These are phyloP conservation scores for Tetrahymena malaccensis DNA, from an alignment of 73 alveolate genomes.

Conservation along the genomic window DNA sequence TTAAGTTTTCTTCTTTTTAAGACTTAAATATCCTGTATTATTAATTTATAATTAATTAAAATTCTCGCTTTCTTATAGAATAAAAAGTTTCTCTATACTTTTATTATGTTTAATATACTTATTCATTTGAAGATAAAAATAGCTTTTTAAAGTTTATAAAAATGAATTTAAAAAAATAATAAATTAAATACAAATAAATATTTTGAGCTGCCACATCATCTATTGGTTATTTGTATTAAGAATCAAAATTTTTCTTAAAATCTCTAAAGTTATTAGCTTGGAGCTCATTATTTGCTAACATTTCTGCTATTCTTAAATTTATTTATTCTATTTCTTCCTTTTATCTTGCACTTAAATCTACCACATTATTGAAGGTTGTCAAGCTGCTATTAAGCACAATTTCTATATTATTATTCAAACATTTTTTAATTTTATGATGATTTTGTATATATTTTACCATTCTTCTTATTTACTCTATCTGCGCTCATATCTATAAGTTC, in stretches of 20 bases:
- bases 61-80: too few relatives aligned
- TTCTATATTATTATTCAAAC: neutral
- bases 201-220: neutral
- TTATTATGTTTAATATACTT: neutral
- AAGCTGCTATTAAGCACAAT: neutral
- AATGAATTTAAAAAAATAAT: neutral
- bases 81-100: too few relatives aligned
- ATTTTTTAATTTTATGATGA: neutral
- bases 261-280: neutral
- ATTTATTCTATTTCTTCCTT: neutral
- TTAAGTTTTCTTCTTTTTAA: neutral
- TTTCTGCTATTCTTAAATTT: neutral
- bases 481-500: constrained; percentile 7
- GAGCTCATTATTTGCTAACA: neutral
- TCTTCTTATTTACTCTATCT: neutral
- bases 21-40: neutral
- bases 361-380: neutral
- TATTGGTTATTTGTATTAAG: neutral
- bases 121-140: neutral
- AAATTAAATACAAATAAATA: neutral
- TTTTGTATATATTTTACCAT: neutral
- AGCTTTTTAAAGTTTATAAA: neutral
- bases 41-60: too few relatives aligned
- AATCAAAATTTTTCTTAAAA: neutral
- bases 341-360: neutral